These are phyloP conservation scores for Madurella fahalii DNA, from an alignment of 2,329 filamentous ascomycete species.

Conservation along the genomic window DNA sequence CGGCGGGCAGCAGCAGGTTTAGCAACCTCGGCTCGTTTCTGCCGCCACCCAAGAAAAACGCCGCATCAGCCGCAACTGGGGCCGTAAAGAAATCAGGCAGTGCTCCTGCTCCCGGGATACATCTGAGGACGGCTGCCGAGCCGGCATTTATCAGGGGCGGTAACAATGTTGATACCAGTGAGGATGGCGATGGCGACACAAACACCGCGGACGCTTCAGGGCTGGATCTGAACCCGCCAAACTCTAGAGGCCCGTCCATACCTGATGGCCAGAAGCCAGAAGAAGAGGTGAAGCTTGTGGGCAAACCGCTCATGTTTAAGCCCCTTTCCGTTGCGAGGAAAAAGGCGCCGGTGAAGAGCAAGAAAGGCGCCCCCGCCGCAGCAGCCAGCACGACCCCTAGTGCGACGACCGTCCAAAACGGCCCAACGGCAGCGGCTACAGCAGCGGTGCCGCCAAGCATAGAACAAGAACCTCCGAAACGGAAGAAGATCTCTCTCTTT, in stretches of 20 bases:
- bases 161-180: conserved; percentile 15
- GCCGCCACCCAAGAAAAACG: conserved; percentile 68
- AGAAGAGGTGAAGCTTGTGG: conserved; percentile 64
- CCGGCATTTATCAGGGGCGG: conserved; percentile 71
- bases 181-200: conserved; percentile 24
- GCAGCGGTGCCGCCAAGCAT: neutral
- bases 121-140: conserved; percentile 76
- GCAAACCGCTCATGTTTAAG: conserved; percentile 82
- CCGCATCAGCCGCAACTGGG: conserved; percentile 31
- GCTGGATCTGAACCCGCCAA: conserved; percentile 40
- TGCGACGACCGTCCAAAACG: conserved; percentile 11
- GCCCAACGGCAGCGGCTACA: conserved; percentile 17
- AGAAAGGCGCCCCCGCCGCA: conserved; percentile 32
- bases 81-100: conserved; percentile 29
- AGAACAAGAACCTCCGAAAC: conserved; percentile 31
- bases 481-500: conserved; percentile 65
- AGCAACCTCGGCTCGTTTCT: conserved; percentile 82
- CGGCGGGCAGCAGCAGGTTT: conserved; percentile 53
- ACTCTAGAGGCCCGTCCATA: conserved; percentile 42
- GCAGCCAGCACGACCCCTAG: conserved; percentile 16
- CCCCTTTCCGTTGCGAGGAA: conserved; percentile 81
- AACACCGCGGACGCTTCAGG: conserved; percentile 14
- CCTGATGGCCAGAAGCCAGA: conserved; percentile 54
- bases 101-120: conserved; percentile 55
- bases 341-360: conserved; percentile 59